Evolutionary conservation across 78 protist genomes (phyloP), one percentile per base, ranked within the genome.

Genomic region (Dictyostelium intermedium): DNA sequence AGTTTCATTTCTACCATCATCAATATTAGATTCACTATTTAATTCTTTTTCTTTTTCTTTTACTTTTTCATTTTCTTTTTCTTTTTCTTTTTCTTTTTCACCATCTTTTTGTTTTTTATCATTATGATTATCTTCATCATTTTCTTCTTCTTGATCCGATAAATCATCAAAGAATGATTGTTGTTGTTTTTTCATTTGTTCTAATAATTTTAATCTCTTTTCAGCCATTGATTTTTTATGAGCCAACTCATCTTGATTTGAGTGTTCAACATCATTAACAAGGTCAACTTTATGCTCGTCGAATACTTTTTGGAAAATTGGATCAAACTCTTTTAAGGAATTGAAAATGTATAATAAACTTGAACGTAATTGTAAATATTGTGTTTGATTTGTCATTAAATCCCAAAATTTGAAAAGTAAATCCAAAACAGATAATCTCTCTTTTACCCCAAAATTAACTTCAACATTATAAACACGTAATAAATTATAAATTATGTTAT

Each of bases 141-240:
- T n/a, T n/a, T n/a, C n/a, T n/a, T 32, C 43, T 5, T 60, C 74
- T 23, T 60, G 74, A 56, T 45, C 25, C 5, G 63, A 27, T 14
- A 47, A 23, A 25, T 77, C 41, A 56, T 34, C 41, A 8, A 79
- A 45, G 50, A 87, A 87, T 25, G 63, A 79, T 82, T 61, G n/a
- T 81, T 89, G 94, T 80, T 89, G 94, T 56, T 45, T 45, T 63
- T 47, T 78, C 94, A 89, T 89, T 80, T 89, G 85, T 35, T 47
- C 47, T 27, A 89, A 32, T 16, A 89, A 34, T 50, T 80, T 60
- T 81, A 80, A 74, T 70, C 94, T 56, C 39, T 89, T 78, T 47
- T 78, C 94, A 0, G 85, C 77, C n/a, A 89, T 50, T 69, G 82
- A 63, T 47, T 89, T 89, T 72, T 89, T 89, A 3, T 80, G 79